Conservation (phyloP, 768 basidiomycete species). For the Lactarius sp. region DNA sequence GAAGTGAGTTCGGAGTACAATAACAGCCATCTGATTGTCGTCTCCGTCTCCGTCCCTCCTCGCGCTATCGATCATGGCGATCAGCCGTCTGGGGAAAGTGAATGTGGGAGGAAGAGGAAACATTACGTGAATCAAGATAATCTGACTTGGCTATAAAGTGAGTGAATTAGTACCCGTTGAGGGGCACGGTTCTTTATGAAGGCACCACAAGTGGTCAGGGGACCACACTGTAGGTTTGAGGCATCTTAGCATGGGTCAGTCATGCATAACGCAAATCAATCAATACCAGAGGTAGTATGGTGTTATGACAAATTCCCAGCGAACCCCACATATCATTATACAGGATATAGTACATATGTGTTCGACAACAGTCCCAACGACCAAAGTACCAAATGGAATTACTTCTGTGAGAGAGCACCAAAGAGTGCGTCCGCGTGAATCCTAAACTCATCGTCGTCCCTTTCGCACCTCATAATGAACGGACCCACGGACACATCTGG, state of each 20-base stretch:
- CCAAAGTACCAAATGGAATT: background rate
- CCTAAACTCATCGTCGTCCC: background rate
- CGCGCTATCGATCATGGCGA: background rate
- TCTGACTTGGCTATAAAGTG: background rate
- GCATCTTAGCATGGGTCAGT: background rate
- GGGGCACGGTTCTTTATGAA: background rate
- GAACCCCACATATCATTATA: constrained; percentile 8
- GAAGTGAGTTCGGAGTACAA: background rate
- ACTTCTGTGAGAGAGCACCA: constrained; percentile 39
- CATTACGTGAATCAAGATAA: constrained; percentile 1
- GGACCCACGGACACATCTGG: constrained; percentile 20
- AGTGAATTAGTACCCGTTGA: background rate
- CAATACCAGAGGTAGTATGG: background rate
- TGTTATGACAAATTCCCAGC: background rate
- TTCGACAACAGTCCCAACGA: constrained; percentile 6
- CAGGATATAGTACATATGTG: constrained; percentile 5
- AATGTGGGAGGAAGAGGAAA: too few species aligned
- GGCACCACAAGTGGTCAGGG: background rate
- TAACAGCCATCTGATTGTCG: background rate
- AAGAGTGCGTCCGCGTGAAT: constrained; percentile 51
- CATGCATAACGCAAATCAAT: background rate
- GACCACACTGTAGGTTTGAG: background rate
- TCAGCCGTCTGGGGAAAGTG: background rate
- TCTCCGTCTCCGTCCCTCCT: background rate
- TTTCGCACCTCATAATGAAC: constrained; percentile 20